Evolutionary conservation across 2,329 filamentous ascomycete genomes (phyloP).

Genomic region (Westerdykella ornata): DNA sequence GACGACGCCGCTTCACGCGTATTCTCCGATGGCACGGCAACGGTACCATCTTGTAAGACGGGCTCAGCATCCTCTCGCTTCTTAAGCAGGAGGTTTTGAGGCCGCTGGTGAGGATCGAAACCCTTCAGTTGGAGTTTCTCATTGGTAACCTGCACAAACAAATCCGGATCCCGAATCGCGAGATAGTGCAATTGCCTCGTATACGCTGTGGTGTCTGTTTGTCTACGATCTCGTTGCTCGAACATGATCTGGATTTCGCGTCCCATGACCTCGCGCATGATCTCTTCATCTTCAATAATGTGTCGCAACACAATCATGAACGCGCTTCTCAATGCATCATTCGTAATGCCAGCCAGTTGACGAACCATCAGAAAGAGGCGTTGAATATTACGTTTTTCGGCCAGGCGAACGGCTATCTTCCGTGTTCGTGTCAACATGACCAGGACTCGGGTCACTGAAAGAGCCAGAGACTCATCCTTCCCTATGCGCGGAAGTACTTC

Average conservation of each 20-base stretch:
- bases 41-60: not conserved
- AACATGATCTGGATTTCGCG: slow-evolving; percentile 79
- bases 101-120: slow-evolving; percentile 52
- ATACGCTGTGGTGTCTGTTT: slow-evolving; percentile 64
- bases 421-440: slow-evolving; percentile 81
- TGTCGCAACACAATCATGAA: slow-evolving; percentile 87
- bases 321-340: slow-evolving; percentile 64
- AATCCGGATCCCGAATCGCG: slow-evolving; percentile 70
- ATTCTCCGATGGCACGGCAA: no score
- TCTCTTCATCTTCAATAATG: slow-evolving; percentile 88
- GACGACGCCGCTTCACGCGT: slow-evolving; percentile 17
- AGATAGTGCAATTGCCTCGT: slow-evolving; percentile 71
- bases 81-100: slow-evolving; percentile 50
- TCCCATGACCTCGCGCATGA: slow-evolving; percentile 83
- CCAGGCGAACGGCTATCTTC: slow-evolving; percentile 65
- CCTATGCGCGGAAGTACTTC: slow-evolving; percentile 78
- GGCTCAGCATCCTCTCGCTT: slow-evolving; percentile 36
- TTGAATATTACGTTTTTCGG: slow-evolving; percentile 83
- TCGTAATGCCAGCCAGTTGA: slow-evolving; percentile 74
- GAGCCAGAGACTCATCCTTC: slow-evolving; percentile 76
- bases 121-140: slow-evolving; percentile 71
- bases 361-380: slow-evolving; percentile 92
- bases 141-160: slow-evolving; percentile 83
- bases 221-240: slow-evolving; percentile 45
- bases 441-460: slow-evolving; percentile 75